A percentile compares a stretch with the other conserved stretches of the same genome.
Conservation (phyloP, 805 yeast species). For the Blastobotrys peoriensis region DNA sequence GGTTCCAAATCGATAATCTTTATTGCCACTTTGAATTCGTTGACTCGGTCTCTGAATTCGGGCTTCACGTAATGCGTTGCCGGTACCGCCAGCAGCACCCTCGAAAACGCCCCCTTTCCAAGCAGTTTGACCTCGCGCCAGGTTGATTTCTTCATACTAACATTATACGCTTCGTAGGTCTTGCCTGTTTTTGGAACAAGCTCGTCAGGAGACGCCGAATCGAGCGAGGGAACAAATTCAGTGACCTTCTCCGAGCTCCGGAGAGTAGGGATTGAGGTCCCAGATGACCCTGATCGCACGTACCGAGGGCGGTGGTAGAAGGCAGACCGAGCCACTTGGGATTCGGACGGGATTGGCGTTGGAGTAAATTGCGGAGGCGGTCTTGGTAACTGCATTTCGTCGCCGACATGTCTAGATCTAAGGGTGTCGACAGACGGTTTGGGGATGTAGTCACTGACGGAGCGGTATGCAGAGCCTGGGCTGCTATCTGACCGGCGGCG, state of each 20-base stretch:
- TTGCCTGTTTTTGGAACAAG: too few relatives aligned
- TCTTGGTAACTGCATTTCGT: background rate
- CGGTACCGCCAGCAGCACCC: constrained; percentile 34
- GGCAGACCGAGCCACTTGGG: background rate
- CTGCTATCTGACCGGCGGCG: background rate
- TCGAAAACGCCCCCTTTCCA: constrained; percentile 38
- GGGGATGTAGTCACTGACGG: background rate
- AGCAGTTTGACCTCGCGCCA: constrained; percentile 30
- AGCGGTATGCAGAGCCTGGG: background rate
- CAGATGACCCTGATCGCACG: background rate
- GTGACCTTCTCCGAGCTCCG: background rate
- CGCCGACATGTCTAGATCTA: background rate
- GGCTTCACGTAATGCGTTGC: constrained; percentile 27
- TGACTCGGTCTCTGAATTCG: constrained; percentile 15
- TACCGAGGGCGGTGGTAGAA: background rate
- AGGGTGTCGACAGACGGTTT: background rate
- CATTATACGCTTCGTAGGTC: constrained; percentile 28
- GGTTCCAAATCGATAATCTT: constrained; percentile 51
- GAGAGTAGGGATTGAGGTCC: background rate
- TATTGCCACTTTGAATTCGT: constrained; percentile 50
- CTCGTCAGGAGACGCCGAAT: background rate
- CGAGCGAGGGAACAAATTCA: background rate
- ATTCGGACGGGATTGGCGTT: background rate
- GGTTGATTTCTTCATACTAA: constrained; percentile 18
- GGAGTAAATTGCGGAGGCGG: background rate